These are phyloP conservation scores for Cardamine chenopodiifolia DNA, from an alignment of 345 rosid species.

Conservation along the genomic window DNA sequence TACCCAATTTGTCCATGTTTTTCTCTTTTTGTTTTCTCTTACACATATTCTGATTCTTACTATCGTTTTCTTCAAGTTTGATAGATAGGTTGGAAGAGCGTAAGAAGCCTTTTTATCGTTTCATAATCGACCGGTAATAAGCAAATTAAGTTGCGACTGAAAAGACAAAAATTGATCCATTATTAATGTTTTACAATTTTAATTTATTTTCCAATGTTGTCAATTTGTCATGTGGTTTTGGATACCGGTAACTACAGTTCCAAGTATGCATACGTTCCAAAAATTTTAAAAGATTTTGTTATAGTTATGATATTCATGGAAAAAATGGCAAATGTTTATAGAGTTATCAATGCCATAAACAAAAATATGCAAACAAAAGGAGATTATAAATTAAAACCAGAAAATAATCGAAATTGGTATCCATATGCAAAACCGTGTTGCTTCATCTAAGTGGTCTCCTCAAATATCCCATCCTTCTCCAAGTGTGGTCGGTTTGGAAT, in stretches of 20 bases:
- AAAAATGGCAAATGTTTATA: background rate
- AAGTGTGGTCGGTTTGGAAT: slow-evolving; percentile 40
- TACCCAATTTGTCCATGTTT: slow-evolving; percentile 9
- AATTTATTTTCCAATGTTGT: background rate
- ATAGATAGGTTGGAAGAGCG: background rate
- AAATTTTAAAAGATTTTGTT: too few relatives aligned
- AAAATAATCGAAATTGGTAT: background rate
- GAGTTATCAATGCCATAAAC: background rate
- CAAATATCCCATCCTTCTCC: slow-evolving; percentile 34
- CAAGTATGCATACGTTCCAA: too few relatives aligned
- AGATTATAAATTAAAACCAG: background rate
- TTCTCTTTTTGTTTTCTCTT: slow-evolving; percentile 43
- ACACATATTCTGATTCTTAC: slow-evolving; percentile 42
- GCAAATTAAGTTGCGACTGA: background rate
- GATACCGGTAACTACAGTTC: background rate
- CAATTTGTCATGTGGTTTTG: background rate
- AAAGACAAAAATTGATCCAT: background rate
- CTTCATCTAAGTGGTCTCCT: slow-evolving; percentile 37
- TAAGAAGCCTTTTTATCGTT: background rate
- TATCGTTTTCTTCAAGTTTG: slow-evolving; percentile 32
- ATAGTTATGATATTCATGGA: too few relatives aligned
- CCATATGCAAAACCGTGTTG: slow-evolving; percentile 17
- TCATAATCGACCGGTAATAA: background rate
- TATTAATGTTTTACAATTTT: background rate
- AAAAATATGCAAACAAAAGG: background rate